Percentiles rank a stretch among this genome's conserved stretches.
These are phyloP conservation scores for Mortierella claussenii DNA, from an alignment of 192 early-diverging fungal genomes.

Conservation along the genomic window DNA sequence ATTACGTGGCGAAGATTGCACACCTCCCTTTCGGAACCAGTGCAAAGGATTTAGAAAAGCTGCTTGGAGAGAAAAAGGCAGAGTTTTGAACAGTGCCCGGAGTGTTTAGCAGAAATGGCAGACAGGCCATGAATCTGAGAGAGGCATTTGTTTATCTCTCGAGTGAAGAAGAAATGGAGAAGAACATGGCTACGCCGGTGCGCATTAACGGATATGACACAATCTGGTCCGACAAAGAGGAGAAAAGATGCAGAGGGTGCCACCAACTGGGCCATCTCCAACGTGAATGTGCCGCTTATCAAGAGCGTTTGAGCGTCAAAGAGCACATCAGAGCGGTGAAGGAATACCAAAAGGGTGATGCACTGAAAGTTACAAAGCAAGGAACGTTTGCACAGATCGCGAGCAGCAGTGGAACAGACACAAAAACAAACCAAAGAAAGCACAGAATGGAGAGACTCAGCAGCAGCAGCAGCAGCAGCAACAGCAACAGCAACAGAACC, in stretches of 20 bases:
- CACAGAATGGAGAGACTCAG: no score
- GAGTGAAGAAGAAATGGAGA: no score
- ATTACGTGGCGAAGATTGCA: not conserved
- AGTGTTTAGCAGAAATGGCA: no score
- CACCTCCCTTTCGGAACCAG: constrained; percentile 1
- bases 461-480: not conserved
- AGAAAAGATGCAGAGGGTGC: no score
- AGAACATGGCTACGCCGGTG: no score
- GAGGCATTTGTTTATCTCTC: no score
- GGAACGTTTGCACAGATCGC: constrained; percentile 2
- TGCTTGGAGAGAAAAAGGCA: constrained; percentile 1
- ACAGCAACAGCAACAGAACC: not conserved
- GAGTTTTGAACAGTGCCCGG: no score
- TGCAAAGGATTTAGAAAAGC: not conserved
- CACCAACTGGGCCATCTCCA: no score
- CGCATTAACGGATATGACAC: no score
- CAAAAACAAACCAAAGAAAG: not conserved
- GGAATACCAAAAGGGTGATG: constrained; percentile 3
- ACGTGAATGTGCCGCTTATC: constrained; percentile 1
- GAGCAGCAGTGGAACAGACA: not conserved
- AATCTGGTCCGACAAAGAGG: no score
- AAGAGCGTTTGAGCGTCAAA: not conserved
- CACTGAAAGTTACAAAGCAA: not conserved
- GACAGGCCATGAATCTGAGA: no score
- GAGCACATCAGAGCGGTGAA: constrained; percentile 4